Percentiles rank a stretch among this genome's conserved stretches.
phyloP scores from a whole-genome alignment of 129 eudicot genomes.

The Cynara cardunculus region DNA sequence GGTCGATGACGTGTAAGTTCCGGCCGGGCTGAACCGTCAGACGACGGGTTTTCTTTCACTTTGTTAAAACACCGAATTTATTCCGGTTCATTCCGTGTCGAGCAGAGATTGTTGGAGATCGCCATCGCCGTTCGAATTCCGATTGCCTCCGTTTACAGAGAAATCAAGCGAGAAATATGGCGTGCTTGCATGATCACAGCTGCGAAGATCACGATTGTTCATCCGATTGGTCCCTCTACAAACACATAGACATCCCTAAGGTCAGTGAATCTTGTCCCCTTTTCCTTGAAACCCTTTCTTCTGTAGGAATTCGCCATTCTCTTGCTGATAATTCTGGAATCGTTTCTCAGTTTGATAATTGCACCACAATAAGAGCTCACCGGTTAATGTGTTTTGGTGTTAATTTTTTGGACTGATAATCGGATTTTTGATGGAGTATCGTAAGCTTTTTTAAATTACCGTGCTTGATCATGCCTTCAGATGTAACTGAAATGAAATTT shows the following conservation, averaged over 20 bases:
- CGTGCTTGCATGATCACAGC: constrained; percentile 94
- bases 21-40: neutral
- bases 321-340: neutral
- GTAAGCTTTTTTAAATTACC: neutral
- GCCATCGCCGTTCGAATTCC: constrained; percentile 3
- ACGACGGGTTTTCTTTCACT: neutral
- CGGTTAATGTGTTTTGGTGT: neutral
- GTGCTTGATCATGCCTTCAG: neutral
- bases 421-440: neutral
- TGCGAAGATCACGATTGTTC: constrained; percentile 97
- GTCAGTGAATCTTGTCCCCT: constrained; percentile 20
- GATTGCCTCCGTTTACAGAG: neutral
- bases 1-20: neutral
- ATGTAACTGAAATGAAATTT: neutral
- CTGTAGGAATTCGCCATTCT: neutral
- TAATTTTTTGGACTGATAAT: neutral
- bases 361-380: neutral
- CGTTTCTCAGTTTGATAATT: neutral
- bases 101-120: neutral
- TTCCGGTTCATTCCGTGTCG: neutral
- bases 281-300: constrained; percentile 12
- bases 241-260: constrained; percentile 89
- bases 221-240: constrained; percentile 90
- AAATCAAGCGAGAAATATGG: constrained; percentile 38
- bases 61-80: neutral